phyloP scores from a whole-genome alignment of 2,329 filamentous ascomycete species.

The Botryotinia globosa region DNA sequence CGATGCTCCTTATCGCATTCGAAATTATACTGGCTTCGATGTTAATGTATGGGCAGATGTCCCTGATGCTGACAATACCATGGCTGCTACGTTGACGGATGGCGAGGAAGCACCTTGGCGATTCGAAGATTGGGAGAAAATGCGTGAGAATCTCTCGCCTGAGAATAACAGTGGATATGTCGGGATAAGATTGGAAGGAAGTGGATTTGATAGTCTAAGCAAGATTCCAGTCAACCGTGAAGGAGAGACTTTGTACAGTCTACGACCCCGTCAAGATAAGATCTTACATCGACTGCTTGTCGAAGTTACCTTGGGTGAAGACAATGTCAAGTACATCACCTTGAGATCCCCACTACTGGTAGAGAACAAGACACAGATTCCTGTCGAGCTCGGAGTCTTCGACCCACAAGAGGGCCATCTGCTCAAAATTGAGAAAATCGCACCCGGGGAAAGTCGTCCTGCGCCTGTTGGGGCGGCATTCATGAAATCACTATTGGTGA shows the following conservation, averaged over 20 bases:
- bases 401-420: conserved; percentile 84
- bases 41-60: conserved; percentile 79
- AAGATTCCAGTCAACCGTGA: conserved; percentile 91
- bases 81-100: conserved; percentile 75
- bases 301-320: conserved; percentile 82
- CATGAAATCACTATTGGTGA: conserved; percentile 80
- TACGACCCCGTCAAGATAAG: conserved; percentile 82
- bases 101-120: conserved; percentile 92
- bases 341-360: conserved; percentile 87
- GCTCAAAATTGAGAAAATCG: conserved; percentile 96
- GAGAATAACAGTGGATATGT: conserved; percentile 80
- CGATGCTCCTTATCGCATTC: conserved; percentile 88
- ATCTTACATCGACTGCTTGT: conserved; percentile 87
- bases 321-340: conserved; percentile 98
- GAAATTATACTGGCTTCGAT: conserved; percentile 94
- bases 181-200: conserved; percentile 81
- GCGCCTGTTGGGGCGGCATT: conserved; percentile 90
- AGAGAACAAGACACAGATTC: conserved; percentile 96
- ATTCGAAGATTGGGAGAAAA: conserved; percentile 94
- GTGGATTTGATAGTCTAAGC: conserved; percentile 86
- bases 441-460: conserved; percentile 84
- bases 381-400: conserved; percentile 88
- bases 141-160: conserved; percentile 85
- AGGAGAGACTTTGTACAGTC: conserved; percentile 84
- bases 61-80: conserved; percentile 60